Conservation (phyloP, 306 rosid genomes). For the Cyclanthera cordifolia region DNA sequence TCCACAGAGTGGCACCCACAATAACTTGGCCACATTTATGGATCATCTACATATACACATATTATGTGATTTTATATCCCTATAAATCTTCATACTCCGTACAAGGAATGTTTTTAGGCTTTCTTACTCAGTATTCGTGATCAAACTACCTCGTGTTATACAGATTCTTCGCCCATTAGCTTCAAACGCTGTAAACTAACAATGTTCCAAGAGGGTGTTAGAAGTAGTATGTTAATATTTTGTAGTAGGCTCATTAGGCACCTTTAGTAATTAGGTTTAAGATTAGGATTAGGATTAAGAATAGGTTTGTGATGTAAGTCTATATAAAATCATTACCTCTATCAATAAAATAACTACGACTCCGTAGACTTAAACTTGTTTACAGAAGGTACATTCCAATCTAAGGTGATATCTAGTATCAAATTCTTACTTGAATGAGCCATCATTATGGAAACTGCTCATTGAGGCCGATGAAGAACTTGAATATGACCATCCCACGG, state of each 20-base stretch:
- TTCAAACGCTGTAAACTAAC: not conserved
- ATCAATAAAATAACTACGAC: too few relatives aligned
- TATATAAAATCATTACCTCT: too few relatives aligned
- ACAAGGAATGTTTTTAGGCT: not conserved
- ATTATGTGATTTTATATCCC: not conserved
- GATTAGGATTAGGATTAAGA: too few relatives aligned
- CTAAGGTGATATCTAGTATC: slow-evolving; percentile 22
- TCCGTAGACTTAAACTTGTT: too few relatives aligned
- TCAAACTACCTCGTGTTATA: not conserved
- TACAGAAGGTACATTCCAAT: slow-evolving; percentile 22
- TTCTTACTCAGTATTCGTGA: not conserved
- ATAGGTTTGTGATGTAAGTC: too few relatives aligned
- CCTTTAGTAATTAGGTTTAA: too few relatives aligned
- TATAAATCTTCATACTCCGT: not conserved
- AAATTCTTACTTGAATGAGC: slow-evolving; percentile 22
- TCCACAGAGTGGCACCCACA: not conserved
- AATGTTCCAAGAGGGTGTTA: slow-evolving; percentile 28
- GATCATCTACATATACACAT: not conserved
- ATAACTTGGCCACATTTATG: not conserved
- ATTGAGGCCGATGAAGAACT: slow-evolving; percentile 22
- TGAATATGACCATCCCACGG: slow-evolving; percentile 25
- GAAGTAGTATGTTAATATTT: too few relatives aligned
- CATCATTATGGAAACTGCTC: slow-evolving; percentile 23
- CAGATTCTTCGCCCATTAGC: not conserved
- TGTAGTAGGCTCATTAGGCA: too few relatives aligned